Percentiles rank a stretch among this genome's conserved stretches.
These are phyloP conservation scores for Heterobasidion occidentale DNA, from an alignment of 1,284 basidiomycete species.

Conservation along the genomic window DNA sequence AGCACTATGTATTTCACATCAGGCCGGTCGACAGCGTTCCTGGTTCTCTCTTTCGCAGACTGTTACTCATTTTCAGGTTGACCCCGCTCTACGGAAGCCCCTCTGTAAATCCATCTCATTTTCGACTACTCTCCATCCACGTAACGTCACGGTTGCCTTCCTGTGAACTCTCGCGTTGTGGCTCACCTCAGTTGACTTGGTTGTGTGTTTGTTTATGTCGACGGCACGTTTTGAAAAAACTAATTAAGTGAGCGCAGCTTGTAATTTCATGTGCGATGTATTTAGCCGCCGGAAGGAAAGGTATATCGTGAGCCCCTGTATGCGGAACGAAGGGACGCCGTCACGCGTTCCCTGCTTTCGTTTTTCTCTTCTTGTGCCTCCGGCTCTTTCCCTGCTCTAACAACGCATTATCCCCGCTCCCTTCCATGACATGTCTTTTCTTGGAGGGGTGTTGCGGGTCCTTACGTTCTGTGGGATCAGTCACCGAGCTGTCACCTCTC, in stretches of 20 bases:
- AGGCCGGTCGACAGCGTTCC: background rate
- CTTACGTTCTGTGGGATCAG: background rate
- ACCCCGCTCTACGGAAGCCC: conserved; percentile 2
- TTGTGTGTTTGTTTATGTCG: conserved; percentile 6
- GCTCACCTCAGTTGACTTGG: conserved; percentile 10
- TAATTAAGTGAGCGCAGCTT: too few species aligned
- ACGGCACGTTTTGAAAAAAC: too few species aligned
- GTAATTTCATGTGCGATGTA: too few species aligned
- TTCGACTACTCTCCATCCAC: conserved; percentile 3
- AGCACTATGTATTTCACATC: background rate
- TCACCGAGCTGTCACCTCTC: conserved; percentile 5
- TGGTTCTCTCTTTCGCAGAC: background rate
- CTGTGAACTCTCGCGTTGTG: conserved; percentile 10
- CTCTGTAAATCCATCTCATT: conserved; percentile 7
- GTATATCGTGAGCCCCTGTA: background rate
- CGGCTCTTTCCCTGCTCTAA: conserved; percentile 6
- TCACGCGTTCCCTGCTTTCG: background rate
- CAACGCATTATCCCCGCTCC: background rate
- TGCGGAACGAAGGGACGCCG: background rate
- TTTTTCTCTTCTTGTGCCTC: background rate
- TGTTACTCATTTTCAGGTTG: conserved; percentile 11
- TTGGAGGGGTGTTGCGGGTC: background rate
- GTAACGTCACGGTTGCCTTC: background rate
- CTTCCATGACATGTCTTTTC: background rate
- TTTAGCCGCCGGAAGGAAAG: too few species aligned